Evolutionary conservation across 768 basidiomycete genomes (phyloP).

Genomic region (Mycena alexandri): DNA sequence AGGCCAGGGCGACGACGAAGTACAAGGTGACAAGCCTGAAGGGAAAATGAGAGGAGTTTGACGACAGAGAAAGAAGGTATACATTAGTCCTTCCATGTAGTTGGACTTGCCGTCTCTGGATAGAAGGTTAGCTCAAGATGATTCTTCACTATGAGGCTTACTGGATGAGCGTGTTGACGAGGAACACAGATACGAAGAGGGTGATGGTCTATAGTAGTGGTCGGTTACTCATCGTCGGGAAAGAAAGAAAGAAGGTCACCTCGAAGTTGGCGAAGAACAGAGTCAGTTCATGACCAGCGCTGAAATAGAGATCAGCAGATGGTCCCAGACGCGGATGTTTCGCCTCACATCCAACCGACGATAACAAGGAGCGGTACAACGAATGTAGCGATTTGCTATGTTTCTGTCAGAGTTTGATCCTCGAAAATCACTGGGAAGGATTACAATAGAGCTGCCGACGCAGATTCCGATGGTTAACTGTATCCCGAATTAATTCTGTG

Average conservation of each 20-base stretch:
- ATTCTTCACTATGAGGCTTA: conserved; percentile 47
- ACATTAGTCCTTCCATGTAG: conserved; percentile 72
- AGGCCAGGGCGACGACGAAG: conserved; percentile 83
- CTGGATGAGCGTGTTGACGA: conserved; percentile 88
- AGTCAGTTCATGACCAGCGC: conserved; percentile 77
- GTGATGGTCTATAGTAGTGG: conserved; percentile 67
- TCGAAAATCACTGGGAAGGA: conserved; percentile 22
- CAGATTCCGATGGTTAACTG: conserved; percentile 81
- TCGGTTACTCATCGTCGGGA: background rate
- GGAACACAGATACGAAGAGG: conserved; percentile 88
- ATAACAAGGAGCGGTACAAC: conserved; percentile 91
- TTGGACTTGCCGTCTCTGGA: conserved; percentile 72
- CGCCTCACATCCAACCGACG: conserved; percentile 84
- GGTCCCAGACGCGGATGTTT: conserved; percentile 31
- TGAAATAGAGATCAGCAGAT: conserved; percentile 41
- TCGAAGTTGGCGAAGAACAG: conserved; percentile 91
- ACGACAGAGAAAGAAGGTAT: conserved; percentile 37
- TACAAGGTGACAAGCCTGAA: conserved; percentile 75
- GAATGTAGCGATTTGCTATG: conserved; percentile 86
- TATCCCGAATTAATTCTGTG: conserved; percentile 41
- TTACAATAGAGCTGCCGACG: conserved; percentile 84
- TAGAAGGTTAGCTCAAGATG: conserved; percentile 17
- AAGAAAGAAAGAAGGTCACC: conserved; percentile 52
- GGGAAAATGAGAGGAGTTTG: conserved; percentile 28
- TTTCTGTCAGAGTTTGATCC: conserved; percentile 1